Evolutionary conservation across 495 filamentous ascomycete genomes (phyloP).

Genomic region (Penicillium cataractarum): DNA sequence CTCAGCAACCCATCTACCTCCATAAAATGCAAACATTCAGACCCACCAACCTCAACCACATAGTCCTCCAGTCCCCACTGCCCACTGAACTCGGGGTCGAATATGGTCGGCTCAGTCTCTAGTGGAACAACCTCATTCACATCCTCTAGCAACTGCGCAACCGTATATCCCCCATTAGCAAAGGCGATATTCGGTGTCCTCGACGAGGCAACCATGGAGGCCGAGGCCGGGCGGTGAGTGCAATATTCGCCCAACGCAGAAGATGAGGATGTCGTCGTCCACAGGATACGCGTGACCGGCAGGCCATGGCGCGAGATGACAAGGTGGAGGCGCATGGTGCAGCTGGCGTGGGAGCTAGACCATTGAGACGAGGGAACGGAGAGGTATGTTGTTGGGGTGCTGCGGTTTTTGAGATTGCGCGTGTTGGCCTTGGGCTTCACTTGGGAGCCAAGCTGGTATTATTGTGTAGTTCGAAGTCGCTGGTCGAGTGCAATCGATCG

Average conservation of each 20-base stretch:
- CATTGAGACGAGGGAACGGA: slow-evolving; percentile 17
- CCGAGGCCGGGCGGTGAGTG: slow-evolving; percentile 25
- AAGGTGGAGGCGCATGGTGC: slow-evolving; percentile 78
- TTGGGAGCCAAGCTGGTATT: neutral
- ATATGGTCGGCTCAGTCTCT: slow-evolving; percentile 60
- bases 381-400: neutral
- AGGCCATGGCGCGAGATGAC: slow-evolving; percentile 79
- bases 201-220: slow-evolving; percentile 42
- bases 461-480: neutral
- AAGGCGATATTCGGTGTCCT: slow-evolving; percentile 50
- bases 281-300: slow-evolving; percentile 75
- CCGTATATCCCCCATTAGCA: slow-evolving; percentile 61
- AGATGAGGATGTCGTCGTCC: slow-evolving; percentile 54
- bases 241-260: slow-evolving; percentile 38
- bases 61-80: slow-evolving; percentile 94
- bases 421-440: slow-evolving; percentile 1
- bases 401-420: slow-evolving; percentile 3
- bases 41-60: slow-evolving; percentile 78
- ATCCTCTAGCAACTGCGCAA: slow-evolving; percentile 81
- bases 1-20: slow-evolving; percentile 69
- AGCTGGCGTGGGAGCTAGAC: slow-evolving; percentile 19
- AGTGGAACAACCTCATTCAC: slow-evolving; percentile 84
- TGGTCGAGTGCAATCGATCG: neutral
- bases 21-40: slow-evolving; percentile 90
- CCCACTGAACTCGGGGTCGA: slow-evolving; percentile 45